These are phyloP conservation scores for Anaeromyces robustus DNA, from an alignment of 192 early-diverging fungal species.

Conservation along the genomic window DNA sequence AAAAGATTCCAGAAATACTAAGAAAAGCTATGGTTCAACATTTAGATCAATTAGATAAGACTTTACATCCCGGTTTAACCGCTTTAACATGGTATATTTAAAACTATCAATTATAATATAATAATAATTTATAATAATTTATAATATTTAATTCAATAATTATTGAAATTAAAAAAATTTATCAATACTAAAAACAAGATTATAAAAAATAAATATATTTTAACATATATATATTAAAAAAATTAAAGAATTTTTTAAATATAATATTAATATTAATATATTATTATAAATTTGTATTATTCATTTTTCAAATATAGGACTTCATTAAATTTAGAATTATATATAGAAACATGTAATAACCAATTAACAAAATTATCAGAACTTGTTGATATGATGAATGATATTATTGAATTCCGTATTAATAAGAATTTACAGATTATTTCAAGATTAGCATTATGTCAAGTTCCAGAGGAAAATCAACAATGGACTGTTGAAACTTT, in stretches of 20 bases:
- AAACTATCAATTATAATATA: no score
- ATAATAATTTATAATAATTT: not conserved
- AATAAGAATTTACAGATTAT: slow-evolving; percentile 29
- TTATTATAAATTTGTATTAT: not conserved
- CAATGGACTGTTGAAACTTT: slow-evolving; percentile 47
- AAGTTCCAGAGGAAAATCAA: slow-evolving; percentile 32
- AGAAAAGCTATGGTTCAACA: slow-evolving; percentile 34
- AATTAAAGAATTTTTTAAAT: no score
- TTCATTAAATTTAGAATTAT: slow-evolving; percentile 35
- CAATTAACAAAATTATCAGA: slow-evolving; percentile 36
- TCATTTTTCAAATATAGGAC: slow-evolving; percentile 12
- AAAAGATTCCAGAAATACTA: slow-evolving; percentile 27
- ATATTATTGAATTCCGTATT: slow-evolving; percentile 39
- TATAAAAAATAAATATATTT: no score
- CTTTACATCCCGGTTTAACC: slow-evolving; percentile 40
- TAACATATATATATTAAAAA: no score
- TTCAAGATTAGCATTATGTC: slow-evolving; percentile 35
- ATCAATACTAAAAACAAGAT: no score
- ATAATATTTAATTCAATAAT: no score
- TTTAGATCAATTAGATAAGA: slow-evolving; percentile 38
- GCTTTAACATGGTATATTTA: slow-evolving; percentile 31
- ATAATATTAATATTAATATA: not conserved
- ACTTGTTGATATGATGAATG: slow-evolving; percentile 38
- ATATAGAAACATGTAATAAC: slow-evolving; percentile 24
- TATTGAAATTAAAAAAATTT: no score